Base-by-base conservation (phyloP, 192 early-diverging fungal species). In the Coemansia sp. region DNA sequence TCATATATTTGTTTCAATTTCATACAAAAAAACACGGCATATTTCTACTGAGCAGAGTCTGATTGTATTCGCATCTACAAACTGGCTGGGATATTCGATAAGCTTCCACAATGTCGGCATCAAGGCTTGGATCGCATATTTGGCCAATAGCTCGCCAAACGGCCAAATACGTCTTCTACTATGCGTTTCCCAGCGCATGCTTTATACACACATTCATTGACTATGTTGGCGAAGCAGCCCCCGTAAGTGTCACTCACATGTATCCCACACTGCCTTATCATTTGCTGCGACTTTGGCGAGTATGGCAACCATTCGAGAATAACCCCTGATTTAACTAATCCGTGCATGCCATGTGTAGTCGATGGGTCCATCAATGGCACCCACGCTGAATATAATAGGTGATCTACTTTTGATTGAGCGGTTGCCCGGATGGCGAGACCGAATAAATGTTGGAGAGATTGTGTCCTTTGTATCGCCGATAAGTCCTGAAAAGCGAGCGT, bases 361-460 rank as follows among this genome's bases (percentile, higher is more conserved):
- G 18, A 61, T 89, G 89, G 95, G 95, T 1, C 93, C 94, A 12
- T 94, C 93, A 37, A 97, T 97, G 95, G 84, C 95, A 18, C 96
- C 96, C 4, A 95, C 92, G 19, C 86, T 95, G 47, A 94, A 93
- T 75, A 85, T 93, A 76, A 68, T 79, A 3, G 94, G 94, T 39
- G 94, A 95, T 70, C 47, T 92, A 46, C 87, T 96, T 16, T 68
- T 87, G 19, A 73, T 92, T 49, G 94, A 94, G 59, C 86, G 87
- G 62, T 58, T 95, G 18, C 85, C 89, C 0, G 81, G 80, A 49
- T 82, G 81, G 42, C 68, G 72, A 39, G 49, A 64, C 15, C 61
- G 72, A 15, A 59, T 91, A 12, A 61, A 67, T 16, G 75, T 90
- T 4, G 96, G 96, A 13, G 94, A 96, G 54, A 77, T 96, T 8